Conservation (phyloP, 352 stramenopile species). For the Phytophthora boehmeriae region DNA sequence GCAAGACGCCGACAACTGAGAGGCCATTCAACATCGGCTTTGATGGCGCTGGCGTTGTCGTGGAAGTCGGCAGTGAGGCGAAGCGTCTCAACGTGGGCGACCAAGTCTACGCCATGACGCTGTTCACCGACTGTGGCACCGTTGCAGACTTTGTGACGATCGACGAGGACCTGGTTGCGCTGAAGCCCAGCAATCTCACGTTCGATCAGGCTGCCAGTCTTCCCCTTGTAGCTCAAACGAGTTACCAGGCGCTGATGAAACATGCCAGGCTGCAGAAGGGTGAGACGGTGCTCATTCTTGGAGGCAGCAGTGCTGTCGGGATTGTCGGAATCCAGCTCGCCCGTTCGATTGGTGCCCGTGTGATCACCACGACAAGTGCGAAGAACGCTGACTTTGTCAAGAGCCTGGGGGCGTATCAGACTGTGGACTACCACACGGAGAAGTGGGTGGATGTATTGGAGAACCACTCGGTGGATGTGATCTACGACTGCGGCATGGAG, state of each 20-base stretch:
- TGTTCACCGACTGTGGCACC: slow-evolving; percentile 25
- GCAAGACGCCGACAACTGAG: slow-evolving; percentile 16
- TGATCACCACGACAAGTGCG: slow-evolving; percentile 35
- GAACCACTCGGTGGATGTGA: slow-evolving; percentile 41
- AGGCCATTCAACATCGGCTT: slow-evolving; percentile 29
- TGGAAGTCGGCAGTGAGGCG: slow-evolving; percentile 22
- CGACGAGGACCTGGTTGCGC: slow-evolving; percentile 41
- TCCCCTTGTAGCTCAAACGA: slow-evolving; percentile 40
- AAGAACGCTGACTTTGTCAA: slow-evolving; percentile 36
- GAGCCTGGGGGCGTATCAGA: slow-evolving; percentile 31
- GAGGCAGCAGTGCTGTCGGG: slow-evolving; percentile 41
- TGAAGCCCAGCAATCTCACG: slow-evolving; percentile 46
- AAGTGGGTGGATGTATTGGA: slow-evolving; percentile 42
- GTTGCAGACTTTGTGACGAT: slow-evolving; percentile 42
- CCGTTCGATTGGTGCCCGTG: slow-evolving; percentile 30
- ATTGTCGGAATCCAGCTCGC: slow-evolving; percentile 54
- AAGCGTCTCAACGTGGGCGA: slow-evolving; percentile 31
- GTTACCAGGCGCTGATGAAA: slow-evolving; percentile 41
- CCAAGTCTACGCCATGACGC: slow-evolving; percentile 31
- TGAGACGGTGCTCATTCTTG: slow-evolving; percentile 53
- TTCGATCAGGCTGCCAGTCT: slow-evolving; percentile 49
- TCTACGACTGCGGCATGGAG: slow-evolving; percentile 48
- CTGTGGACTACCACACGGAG: slow-evolving; percentile 44
- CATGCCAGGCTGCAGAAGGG: slow-evolving; percentile 45
- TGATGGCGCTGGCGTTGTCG: slow-evolving; percentile 31